A percentile compares a stretch with the other conserved stretches of the same genome.
These are phyloP conservation scores for Lolium perenne DNA, from an alignment of 176 grass and related monocot genomes.

Conservation along the genomic window DNA sequence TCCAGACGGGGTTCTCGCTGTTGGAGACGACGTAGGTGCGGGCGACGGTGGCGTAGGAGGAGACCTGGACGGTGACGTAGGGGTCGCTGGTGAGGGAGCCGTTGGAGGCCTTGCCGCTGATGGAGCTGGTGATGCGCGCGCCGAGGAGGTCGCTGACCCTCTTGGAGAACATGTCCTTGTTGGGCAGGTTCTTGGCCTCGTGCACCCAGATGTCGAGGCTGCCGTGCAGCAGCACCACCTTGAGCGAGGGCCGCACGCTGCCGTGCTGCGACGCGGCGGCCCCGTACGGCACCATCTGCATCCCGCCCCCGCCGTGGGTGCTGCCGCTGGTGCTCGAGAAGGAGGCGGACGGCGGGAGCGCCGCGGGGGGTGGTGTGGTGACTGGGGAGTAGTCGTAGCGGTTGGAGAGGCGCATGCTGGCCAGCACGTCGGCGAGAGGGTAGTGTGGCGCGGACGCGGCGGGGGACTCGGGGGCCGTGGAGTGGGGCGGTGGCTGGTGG, in stretches of 20 bases:
- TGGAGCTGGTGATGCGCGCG: slow-evolving; percentile 43
- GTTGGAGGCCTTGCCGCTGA: slow-evolving; percentile 51
- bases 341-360: slow-evolving; percentile 35
- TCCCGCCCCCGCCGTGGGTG: slow-evolving; percentile 33
- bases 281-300: slow-evolving; percentile 56
- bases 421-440: slow-evolving; percentile 62
- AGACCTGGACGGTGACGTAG: slow-evolving; percentile 69
- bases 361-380: slow-evolving; percentile 22
- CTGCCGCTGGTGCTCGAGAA: slow-evolving; percentile 42
- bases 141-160: slow-evolving; percentile 56
- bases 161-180: slow-evolving; percentile 91
- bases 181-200: slow-evolving; percentile 70
- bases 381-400: slow-evolving; percentile 17
- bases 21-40: slow-evolving; percentile 79
- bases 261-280: slow-evolving; percentile 33
- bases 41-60: slow-evolving; percentile 48
- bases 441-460: slow-evolving; percentile 49
- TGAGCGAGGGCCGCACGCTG: slow-evolving; percentile 56
- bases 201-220: slow-evolving; percentile 74
- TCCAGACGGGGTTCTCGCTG: slow-evolving; percentile 82
- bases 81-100: slow-evolving; percentile 77
- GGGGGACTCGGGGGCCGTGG: slow-evolving; percentile 27
- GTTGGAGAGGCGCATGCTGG: slow-evolving; percentile 58
- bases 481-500: slow-evolving; percentile 20
- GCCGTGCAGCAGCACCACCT: slow-evolving; percentile 87